Evolutionary conservation across 2,329 filamentous ascomycete genomes (phyloP).

Genomic region (Fusarium brachygibbosum): DNA sequence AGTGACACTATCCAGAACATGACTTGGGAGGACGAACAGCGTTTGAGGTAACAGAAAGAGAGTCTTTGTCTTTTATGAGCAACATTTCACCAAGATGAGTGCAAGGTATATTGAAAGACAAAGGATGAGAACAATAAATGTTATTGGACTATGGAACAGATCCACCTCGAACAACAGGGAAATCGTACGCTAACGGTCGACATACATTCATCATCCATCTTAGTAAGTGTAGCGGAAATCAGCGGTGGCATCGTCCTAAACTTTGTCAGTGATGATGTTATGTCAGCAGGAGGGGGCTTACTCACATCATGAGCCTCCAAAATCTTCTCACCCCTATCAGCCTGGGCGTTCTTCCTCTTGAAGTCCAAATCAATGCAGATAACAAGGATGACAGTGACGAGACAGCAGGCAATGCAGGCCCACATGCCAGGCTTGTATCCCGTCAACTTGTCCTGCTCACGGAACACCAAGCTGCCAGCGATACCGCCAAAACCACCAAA

Average conservation of each 20-base stretch:
- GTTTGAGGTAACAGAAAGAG: conserved; percentile 19
- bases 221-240: conserved; percentile 56
- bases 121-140: conserved; percentile 16
- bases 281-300: conserved; percentile 24
- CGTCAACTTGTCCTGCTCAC: conserved; percentile 65
- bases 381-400: conserved; percentile 63
- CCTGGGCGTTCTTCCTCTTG: conserved; percentile 61
- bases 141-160: conserved; percentile 21
- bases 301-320: conserved; percentile 66
- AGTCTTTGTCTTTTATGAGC: conserved; percentile 11
- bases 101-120: conserved; percentile 7
- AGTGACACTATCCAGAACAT: conserved; percentile 34
- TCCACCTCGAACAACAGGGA: conserved; percentile 18
- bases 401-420: conserved; percentile 65
- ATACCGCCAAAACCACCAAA: conserved; percentile 86
- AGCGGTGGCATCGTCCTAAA: conserved; percentile 46
- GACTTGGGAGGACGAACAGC: conserved; percentile 28
- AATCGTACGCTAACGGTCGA: background rate
- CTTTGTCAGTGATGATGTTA: conserved; percentile 27
- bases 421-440: conserved; percentile 68
- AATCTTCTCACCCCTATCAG: conserved; percentile 66
- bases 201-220: conserved; percentile 6
- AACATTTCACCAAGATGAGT: conserved; percentile 33
- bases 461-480: conserved; percentile 79
- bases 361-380: conserved; percentile 57